A percentile compares a stretch with the other conserved stretches of the same genome.
Evolutionary conservation across 768 basidiomycete species (phyloP).

Genomic region (Boletus sp.): DNA sequence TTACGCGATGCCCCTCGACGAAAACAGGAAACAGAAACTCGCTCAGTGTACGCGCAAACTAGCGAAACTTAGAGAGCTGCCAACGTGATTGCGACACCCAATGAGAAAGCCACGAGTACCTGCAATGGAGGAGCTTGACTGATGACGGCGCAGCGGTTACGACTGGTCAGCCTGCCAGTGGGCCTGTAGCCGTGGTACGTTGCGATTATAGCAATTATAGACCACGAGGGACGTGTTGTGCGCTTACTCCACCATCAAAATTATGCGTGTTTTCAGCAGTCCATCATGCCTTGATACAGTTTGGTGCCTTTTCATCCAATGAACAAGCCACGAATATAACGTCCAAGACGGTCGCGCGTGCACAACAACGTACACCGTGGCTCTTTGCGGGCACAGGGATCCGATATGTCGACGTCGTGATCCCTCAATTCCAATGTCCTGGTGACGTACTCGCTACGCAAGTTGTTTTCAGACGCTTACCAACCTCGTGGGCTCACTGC

Average conservation of each 20-base stretch:
- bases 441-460: no score
- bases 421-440: no score
- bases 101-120: constrained; percentile 28
- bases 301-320: constrained; percentile 20
- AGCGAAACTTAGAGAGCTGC: constrained; percentile 9
- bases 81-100: constrained; percentile 26
- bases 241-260: constrained; percentile 51
- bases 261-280: constrained; percentile 45
- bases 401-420: no score
- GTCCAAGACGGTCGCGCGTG: no score
- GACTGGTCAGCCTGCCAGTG: background rate
- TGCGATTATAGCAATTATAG: constrained; percentile 22
- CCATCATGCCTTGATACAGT: constrained; percentile 61
- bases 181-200: constrained; percentile 5
- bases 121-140: background rate
- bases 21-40: background rate
- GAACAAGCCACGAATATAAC: no score
- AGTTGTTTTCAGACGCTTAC: no score
- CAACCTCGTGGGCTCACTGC: no score
- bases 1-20: background rate
- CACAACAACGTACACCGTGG: no score
- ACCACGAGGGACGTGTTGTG: constrained; percentile 14
- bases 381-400: no score
- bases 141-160: background rate
- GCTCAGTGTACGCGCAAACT: constrained; percentile 5